Evolutionary conservation across 352 stramenopile genomes (phyloP).

Genomic region (Phytophthora capsici): DNA sequence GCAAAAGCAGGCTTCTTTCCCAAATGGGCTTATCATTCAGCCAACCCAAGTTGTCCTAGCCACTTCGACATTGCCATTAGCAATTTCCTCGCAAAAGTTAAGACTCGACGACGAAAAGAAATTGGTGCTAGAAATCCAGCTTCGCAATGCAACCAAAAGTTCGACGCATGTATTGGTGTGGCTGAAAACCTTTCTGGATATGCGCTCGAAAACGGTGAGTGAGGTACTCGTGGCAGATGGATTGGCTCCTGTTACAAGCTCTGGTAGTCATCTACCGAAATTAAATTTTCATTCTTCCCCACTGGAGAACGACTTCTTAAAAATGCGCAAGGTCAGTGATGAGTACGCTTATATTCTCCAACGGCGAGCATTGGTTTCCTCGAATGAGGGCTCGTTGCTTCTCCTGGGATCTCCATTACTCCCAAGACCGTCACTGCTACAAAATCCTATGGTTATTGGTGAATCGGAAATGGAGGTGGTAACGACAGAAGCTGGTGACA

Average conservation of each 20-base stretch:
- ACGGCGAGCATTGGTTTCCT: slow-evolving; percentile 40
- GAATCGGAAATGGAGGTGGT: slow-evolving; percentile 60
- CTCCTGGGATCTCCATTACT: slow-evolving; percentile 47
- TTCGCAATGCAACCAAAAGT: slow-evolving; percentile 29
- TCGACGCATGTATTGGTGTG: slow-evolving; percentile 41
- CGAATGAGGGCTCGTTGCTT: slow-evolving; percentile 22
- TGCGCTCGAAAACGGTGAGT: slow-evolving; percentile 22
- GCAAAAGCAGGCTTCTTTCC: slow-evolving; percentile 11
- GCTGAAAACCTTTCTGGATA: slow-evolving; percentile 47
- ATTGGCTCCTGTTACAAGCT: slow-evolving; percentile 15
- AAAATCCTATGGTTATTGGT: slow-evolving; percentile 56
- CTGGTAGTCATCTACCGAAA: slow-evolving; percentile 14
- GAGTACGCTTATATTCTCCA: slow-evolving; percentile 79
- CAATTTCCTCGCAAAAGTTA: slow-evolving; percentile 40
- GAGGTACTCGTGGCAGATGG: slow-evolving; percentile 29
- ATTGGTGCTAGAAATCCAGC: slow-evolving; percentile 26
- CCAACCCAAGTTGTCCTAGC: slow-evolving; percentile 23
- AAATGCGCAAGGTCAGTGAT: slow-evolving; percentile 70
- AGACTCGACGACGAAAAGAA: slow-evolving; percentile 13
- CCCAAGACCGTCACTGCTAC: slow-evolving; percentile 53
- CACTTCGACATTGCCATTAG: slow-evolving; percentile 26
- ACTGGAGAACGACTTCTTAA: slow-evolving; percentile 53
- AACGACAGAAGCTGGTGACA: slow-evolving; percentile 41
- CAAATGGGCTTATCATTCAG: slow-evolving; percentile 28
- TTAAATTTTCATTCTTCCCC: slow-evolving; percentile 23